Evolutionary conservation across 2,329 filamentous ascomycete genomes (phyloP), one percentile per base, ranked within the genome.

Genomic region (Lasiodiplodia gonubiensis): DNA sequence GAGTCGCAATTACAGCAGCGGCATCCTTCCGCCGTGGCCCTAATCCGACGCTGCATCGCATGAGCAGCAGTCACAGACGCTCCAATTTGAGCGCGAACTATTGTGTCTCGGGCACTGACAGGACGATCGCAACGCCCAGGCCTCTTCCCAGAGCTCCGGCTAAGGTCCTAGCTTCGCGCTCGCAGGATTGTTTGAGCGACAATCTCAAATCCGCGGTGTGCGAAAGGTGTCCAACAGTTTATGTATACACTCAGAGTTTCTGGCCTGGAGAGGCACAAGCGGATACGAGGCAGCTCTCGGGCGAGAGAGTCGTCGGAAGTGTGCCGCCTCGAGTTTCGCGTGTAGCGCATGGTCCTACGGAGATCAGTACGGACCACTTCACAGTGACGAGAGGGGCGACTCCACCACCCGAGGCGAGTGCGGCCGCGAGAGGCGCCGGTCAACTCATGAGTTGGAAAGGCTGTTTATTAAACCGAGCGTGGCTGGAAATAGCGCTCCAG

Each of bases 91-190:
- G 27, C 46, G 59, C 46, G 42, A 51, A 63, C 59, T 63, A 63
- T 63, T 30, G 25, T 51, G 59, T 63, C 46, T 63, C 27, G 46
- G 59, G 59, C 59, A 63, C 59, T 63, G 59, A 37, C 59, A 37
- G 30, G 59, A 21, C 49, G 59, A 63, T 63, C 59, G 16, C 14
- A 12, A 35, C 59, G 59, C 59, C 46, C 46, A 63, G 59, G 51
- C 46, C 42, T 21, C 25, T 27, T 16, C 30, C 25, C 57, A 46
- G 48, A 6, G 42, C 27, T 51, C 27, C 14, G 11, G 59, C 59
- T 37, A 46, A 18, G 59, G 30, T 21, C 59, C 42, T 30, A 18
- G 59, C 59, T 37, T 7, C 37, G 18, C 14, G 42, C 49, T 49
- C 21, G 8, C 39, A 4, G 35, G 51, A 63, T 18, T 37, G 42